Base-by-base conservation (phyloP, 1,284 basidiomycete species). In the Pholiota adiposa region DNA sequence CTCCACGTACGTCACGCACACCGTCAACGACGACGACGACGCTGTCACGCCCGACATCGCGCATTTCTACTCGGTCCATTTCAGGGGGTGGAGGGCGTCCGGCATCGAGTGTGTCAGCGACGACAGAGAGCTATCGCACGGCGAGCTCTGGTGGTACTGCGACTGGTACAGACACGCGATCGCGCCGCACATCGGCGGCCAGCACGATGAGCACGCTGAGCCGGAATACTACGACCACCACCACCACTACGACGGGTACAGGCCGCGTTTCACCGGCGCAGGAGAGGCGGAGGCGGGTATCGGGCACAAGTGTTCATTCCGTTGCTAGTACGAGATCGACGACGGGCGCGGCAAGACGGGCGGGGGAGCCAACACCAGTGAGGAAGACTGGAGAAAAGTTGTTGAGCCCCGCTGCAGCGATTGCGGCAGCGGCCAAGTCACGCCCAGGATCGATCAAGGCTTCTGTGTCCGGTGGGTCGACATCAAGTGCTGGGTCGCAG, bases 121-220 rank as follows among this genome's bases (percentile, higher is more conserved):
- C 62, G 3, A 85, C 79, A 48, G 83, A 85, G 2, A 80, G 75
- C 14, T 90, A 86, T 70, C 83, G 82, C 58, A 89, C 85, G 0
- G 85, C 88, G 0, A 69, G 69, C n/a, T 60, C 65, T 4, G 63
- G 63, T 19, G 29, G 54, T 4, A 55, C 54, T n/a, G 54, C 54
- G 19, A 34, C 16, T 23, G 60, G 21, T 54, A 66, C 18, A 56
- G 19, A 46, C 41, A 34, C 62, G 9, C 65, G 73, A 2, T 68
- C 71, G 14, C 63, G 73, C 16, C 67, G 67, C 27, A 70, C 70
- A 12, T 75, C 73, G 0, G 65, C 69, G 3, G 69, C 70, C 6
- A 74, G 73, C 2, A 73, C 69, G 8, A 49, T 61, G 3, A 70
- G 66, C 36, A 52, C 57, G 0, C 46, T 61, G 11, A 70, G 65